These are phyloP conservation scores for Cinnamomum chago DNA, from an alignment of 164 flowering plant genomes.

Conservation along the genomic window DNA sequence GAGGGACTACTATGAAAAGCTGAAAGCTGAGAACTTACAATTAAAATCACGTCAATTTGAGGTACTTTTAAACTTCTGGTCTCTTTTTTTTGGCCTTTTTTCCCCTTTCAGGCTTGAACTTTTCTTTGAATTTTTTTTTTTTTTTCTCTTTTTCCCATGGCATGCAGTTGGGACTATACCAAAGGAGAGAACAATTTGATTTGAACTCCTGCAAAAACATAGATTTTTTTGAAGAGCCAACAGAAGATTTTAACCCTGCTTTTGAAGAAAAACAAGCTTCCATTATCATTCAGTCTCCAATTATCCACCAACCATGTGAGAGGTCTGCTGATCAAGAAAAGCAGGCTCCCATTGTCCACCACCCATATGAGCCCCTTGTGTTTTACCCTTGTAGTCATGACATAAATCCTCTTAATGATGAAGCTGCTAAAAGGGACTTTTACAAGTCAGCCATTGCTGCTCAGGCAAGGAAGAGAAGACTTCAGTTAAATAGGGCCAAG, in stretches of 20 bases:
- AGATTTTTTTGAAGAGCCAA: background rate
- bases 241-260: background rate
- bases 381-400: conserved; percentile 18
- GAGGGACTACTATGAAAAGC: conserved; percentile 6
- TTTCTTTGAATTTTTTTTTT: background rate
- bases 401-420: conserved; percentile 27
- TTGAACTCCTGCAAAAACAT: background rate
- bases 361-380: background rate
- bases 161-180: background rate
- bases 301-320: conserved; percentile 3
- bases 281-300: conserved; percentile 4
- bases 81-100: background rate
- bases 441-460: conserved; percentile 26
- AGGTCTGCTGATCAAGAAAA: background rate
- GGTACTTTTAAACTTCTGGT: conserved; percentile 14
- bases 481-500: conserved; percentile 29
- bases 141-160: background rate
- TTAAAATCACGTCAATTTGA: conserved; percentile 23
- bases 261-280: conserved; percentile 3
- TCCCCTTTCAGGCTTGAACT: background rate
- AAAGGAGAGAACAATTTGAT: background rate
- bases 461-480: conserved; percentile 41
- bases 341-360: background rate
- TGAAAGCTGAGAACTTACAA: conserved; percentile 22
- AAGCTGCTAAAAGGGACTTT: background rate